These are phyloP conservation scores for Hypoxylon sp. DNA, from an alignment of 2,329 filamentous ascomycete genomes.

Conservation along the genomic window DNA sequence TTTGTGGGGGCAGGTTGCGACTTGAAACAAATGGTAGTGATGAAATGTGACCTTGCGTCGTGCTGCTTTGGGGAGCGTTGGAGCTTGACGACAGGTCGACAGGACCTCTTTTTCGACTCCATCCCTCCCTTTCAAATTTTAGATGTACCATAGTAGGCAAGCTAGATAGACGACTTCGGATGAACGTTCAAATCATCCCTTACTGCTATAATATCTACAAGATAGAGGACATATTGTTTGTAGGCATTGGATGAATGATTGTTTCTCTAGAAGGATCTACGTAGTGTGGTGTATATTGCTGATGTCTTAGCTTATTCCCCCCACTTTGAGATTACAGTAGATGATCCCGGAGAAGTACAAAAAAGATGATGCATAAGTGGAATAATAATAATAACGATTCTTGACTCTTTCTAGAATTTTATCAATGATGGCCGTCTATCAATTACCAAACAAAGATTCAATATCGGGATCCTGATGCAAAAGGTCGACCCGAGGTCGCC, in stretches of 20 bases:
- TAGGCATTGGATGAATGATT: background rate
- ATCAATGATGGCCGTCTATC: background rate
- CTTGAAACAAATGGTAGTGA: slow-evolving; percentile 41
- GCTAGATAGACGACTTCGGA: background rate
- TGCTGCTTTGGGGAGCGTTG: slow-evolving; percentile 9
- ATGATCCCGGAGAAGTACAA: background rate
- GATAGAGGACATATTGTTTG: slow-evolving; percentile 12
- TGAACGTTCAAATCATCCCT: slow-evolving; percentile 9
- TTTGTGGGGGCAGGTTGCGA: slow-evolving; percentile 34
- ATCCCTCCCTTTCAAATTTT: background rate
- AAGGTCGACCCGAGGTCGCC: slow-evolving; percentile 7
- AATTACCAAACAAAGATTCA: slow-evolving; percentile 9
- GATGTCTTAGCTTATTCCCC: slow-evolving; percentile 6
- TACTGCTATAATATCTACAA: slow-evolving; percentile 5
- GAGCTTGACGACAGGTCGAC: slow-evolving; percentile 16
- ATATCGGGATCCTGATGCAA: slow-evolving; percentile 1
- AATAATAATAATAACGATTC: background rate
- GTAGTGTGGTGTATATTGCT: background rate
- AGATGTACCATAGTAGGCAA: background rate
- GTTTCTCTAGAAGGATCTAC: slow-evolving; percentile 8
- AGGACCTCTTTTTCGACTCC: slow-evolving; percentile 11
- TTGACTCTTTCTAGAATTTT: background rate
- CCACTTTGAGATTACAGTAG: slow-evolving; percentile 11
- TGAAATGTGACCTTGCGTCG: slow-evolving; percentile 35
- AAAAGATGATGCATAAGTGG: background rate